phyloP scores from a whole-genome alignment of 305 asterid species.

The Fraxinus floribunda region DNA sequence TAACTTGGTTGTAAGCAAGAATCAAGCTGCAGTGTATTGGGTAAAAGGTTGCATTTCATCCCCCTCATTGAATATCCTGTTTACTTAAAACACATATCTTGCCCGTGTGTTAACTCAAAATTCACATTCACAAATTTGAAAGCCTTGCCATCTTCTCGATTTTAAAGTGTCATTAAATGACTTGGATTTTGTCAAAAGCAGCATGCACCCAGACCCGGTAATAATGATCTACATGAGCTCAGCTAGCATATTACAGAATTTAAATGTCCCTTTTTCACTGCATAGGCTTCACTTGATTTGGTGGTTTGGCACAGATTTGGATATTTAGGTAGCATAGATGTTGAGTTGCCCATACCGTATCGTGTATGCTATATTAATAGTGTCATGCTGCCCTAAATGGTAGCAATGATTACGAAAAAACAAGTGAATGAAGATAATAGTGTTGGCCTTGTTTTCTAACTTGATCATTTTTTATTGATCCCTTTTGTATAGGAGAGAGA shows the following conservation, averaged over 20 bases:
- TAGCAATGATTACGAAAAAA: neutral
- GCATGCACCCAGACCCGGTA: neutral
- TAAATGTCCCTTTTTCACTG: neutral
- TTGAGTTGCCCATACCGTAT: neutral
- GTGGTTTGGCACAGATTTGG: neutral
- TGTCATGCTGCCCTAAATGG: neutral
- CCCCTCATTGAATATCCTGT: neutral
- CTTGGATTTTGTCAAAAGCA: neutral
- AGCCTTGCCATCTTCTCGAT: neutral
- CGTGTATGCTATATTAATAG: neutral
- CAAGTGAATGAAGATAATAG: neutral
- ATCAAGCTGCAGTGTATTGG: neutral
- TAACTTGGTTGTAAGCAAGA: neutral
- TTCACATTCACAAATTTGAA: neutral
- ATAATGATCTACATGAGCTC: neutral
- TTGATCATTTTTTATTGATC: neutral
- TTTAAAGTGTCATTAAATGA: neutral
- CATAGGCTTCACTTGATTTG: neutral
- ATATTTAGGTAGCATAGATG: neutral
- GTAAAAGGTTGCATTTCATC: neutral
- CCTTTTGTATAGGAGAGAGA: slow-evolving; percentile 61
- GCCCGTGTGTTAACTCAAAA: neutral
- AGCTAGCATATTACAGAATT: neutral
- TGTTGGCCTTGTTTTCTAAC: neutral
- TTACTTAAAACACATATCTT: neutral